Base-by-base conservation (phyloP, 352 stramenopile genomes). In the Phytophthora sp. region DNA sequence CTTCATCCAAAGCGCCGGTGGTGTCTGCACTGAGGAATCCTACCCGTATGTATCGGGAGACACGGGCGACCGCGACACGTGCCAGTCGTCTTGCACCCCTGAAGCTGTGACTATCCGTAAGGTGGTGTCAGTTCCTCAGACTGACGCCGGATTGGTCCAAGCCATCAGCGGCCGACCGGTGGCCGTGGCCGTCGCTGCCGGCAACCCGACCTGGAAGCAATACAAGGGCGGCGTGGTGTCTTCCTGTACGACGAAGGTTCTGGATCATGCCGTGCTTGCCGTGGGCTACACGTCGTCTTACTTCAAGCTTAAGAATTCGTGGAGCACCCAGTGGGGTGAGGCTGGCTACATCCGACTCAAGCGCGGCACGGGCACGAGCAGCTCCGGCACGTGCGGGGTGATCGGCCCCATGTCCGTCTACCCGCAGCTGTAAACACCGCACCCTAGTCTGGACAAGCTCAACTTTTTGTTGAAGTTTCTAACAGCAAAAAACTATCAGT, bases 251-350 rank as follows among this genome's bases (percentile, higher is more conserved):
- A 96, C 90, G 51, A 74, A 86, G 18, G 76, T 96, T 29, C 90
- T 99, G 55, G 97, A 99, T 71, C 97, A 99, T 73, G 98, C 97
- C 24, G 96, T 99, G 26, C 82, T 99, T 61, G 93, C 94, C 5
- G 96, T 99, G 15, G 97, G 97, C n/a, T 99, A 98, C 50, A 53
- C 63, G n/a, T 53, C 72, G 41, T 69, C 66, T n/a, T 88, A 72
- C 71, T 99, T 96, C 89, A 98, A 98, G 75, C 94, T 99, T 42
- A 98, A 98, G 68, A 99, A 99, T 77, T 98, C 96, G 56, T 99
- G 97, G 97, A 96, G 97, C 47, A 70, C 81, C 7, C 63, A 67
- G 26, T 99, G 96, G 96, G 97, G 96, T 50, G 91, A 98, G 57
- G 74, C 76, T 18, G 96, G 97, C 57, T 99, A 94, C 86, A 98